Base-by-base conservation (phyloP, 2,329 filamentous ascomycete genomes). In the Fragosphaeria purpurea region DNA sequence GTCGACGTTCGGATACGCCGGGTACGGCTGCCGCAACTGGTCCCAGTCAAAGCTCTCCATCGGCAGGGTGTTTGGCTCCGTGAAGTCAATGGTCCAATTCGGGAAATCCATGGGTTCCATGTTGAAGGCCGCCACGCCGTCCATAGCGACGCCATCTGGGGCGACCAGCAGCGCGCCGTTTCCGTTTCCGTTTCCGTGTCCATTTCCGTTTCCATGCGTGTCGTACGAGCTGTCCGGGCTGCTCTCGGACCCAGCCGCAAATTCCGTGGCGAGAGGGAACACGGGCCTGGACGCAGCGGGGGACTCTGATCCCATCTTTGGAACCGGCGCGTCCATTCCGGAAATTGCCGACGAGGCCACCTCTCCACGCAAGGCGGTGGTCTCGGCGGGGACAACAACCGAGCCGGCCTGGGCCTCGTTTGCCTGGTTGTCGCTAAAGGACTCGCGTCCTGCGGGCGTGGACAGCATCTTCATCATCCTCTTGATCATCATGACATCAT, bases 381-480 rank as follows among this genome's bases (percentile, higher is more conserved):
- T 11, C 35, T 37, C 11, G 35, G 35, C 35, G 7, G 35, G 11
- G 7, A 37, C 22, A 3, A 37, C 35, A 37, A 11, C 35, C 11
- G 35, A 7, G 11, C 35, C 35, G 35, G 35, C 7, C 11, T 7
- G 11, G 11, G 7, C 11, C 35, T 37, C 35, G 11, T 37, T 7
- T 7, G 35, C 35, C 11, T 47, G 34, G 22, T 47, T 35, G 37
- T 47, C 38, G 37, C 34, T 32, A n/a, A 35, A 47, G n/a, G 42
- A 41, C 9, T 37, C 9, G n/a, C 30, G 31, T 13, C 9, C 32
- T 5, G 37, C 32, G 11, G 41, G 41, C 7, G 50, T 45, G 4
- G 48, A 42, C 10, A 52, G 42, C 33, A 52, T 48, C 7, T 42
- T 40, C 35, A 39, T 44, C 46, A 52, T 48, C 35, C 39, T 48